A percentile compares a stretch with the other conserved stretches of the same genome.
Conservation (phyloP, 2,329 filamentous ascomycete species). For the Microdochium trichocladiopsis region DNA sequence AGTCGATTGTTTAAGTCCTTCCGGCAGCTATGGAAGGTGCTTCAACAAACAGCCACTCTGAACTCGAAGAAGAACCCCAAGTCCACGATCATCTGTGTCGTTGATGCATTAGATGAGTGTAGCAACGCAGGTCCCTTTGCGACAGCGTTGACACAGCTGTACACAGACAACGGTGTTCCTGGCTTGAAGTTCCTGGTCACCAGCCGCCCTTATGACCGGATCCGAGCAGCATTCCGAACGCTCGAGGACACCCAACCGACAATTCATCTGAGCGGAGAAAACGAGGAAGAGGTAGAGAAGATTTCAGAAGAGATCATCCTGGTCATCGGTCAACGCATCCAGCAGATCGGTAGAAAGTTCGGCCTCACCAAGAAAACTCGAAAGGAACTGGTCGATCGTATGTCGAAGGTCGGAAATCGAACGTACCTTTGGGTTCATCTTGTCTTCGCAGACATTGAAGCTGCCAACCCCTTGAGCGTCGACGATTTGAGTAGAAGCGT, state of each 20-base stretch:
- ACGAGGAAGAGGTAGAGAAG: constrained; percentile 14
- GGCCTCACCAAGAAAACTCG: constrained; percentile 1
- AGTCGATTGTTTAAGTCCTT: constrained; percentile 11
- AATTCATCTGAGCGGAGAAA: constrained; percentile 21
- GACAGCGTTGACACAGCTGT: constrained; percentile 15
- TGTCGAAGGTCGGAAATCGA: constrained; percentile 8
- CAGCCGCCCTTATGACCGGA: constrained; percentile 23
- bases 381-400: constrained; percentile 3
- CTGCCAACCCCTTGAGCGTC: constrained; percentile 5
- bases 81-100: constrained; percentile 25
- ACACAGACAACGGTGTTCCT: constrained; percentile 4
- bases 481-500: constrained; percentile 6
- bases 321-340: constrained; percentile 15
- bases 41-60: no score
- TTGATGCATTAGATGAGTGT: constrained; percentile 36
- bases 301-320: constrained; percentile 22
- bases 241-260: constrained; percentile 10
- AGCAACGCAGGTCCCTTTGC: constrained; percentile 12
- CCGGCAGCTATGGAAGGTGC: constrained; percentile 20
- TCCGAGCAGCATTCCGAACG: constrained; percentile 13
- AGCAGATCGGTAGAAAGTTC: constrained; percentile 2
- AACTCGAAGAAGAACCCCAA: constrained; percentile 5
- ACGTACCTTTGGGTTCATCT: constrained; percentile 17
- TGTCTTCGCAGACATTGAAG: constrained; percentile 9
- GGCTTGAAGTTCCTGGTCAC: constrained; percentile 30